Evolutionary conservation across 345 rosid genomes (phyloP), one percentile per base, ranked within the genome.

Genomic region (Melaleuca quinquenervia): DNA sequence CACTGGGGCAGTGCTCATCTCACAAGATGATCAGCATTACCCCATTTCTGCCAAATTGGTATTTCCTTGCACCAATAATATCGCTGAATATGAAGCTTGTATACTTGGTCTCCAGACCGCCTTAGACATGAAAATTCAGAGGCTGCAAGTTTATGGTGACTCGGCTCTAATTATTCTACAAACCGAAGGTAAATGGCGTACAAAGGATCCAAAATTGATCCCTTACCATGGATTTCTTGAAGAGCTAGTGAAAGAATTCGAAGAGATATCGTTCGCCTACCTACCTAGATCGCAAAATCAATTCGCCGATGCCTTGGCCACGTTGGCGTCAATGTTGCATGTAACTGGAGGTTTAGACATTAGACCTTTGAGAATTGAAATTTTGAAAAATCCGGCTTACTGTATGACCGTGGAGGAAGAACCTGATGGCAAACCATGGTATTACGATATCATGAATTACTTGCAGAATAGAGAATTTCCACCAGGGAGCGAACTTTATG

Each of bases 21-120:
- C 50, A 2, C 6, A 3, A 41, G 50, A 0, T 76, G 0, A 24
- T 12, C 82, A 76, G 7, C 12, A 8, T 44, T 8, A 49, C 8
- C 24, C 1, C 5, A 0, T 55, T 10, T n/a, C 27, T 0, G 0
- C 27, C 24, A 24, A 55, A 24, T 55, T 55, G 14, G 14, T 24
- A 0, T 54, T 10, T 5, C 24, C 60, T 22, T 55, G 26, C 24
- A 55, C 2, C 13, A 22, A 55, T 55, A 10, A 55, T 22, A 55
- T 55, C 0, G 9, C 13, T 5, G 22, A n/a, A 74, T 0, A 74
- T 32, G 82, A 74, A 74, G 82, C 48, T 3, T 0, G 60, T 55
- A 55, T 55, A 9, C n/a, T 55, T 22, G 13, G 2, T 22, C 24
- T 55, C 24, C 12, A 55, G 24, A 5, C 24, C 24, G 60, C 13